Base-by-base conservation (phyloP, 257 asterid species). In the Osmanthus fragrans region DNA sequence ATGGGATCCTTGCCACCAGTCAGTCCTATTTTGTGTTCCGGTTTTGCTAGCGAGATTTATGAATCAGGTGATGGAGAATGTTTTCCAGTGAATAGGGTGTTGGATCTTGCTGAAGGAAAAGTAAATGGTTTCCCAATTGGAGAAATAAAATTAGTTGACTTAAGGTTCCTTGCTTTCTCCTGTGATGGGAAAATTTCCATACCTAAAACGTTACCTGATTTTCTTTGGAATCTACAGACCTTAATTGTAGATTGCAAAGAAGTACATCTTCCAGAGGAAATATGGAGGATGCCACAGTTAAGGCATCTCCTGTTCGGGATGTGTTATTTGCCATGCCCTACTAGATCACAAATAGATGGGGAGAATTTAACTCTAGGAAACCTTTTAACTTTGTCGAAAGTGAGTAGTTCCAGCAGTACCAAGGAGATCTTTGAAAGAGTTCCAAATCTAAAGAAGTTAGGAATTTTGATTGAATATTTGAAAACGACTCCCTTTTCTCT, bases 281-380 rank as follows among this genome's bases (percentile, higher is more conserved):
- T 80, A 30, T 80, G 83, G 83, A 37, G 30, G 34, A 47, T 79
- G 82, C 45, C 49, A 36, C 74, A 45, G 4, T 36, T 79, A 18
- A 73, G 76, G 30, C 76, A 75, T 70, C 68, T 76, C 1, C 11
- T 54, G 25, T 12, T 45, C 37, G 16, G 27, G 16, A n/a, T 45
- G 6, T 15, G 27, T 64, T 18, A 29, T 18, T 36, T 76, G 34
- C 58, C 83, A 33, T 47, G 71, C 19, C 65, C 72, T 47, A 7
- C 69, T 29, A 39, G 21, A 58, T 8, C 42, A 34, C 63, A 7
- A 23, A 21, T 33, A 51, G 66, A 36, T 27, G 65, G 32, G 64
- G 16, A 65, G 25, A 75, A 40, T 67, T 21, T 27, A 15, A 15
- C 42, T 73, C 76, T 75, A 2, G 60, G n/a, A 32, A 80, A 75